These are phyloP conservation scores for Irpex sp. DNA, from an alignment of 1,284 basidiomycete species.

Conservation along the genomic window DNA sequence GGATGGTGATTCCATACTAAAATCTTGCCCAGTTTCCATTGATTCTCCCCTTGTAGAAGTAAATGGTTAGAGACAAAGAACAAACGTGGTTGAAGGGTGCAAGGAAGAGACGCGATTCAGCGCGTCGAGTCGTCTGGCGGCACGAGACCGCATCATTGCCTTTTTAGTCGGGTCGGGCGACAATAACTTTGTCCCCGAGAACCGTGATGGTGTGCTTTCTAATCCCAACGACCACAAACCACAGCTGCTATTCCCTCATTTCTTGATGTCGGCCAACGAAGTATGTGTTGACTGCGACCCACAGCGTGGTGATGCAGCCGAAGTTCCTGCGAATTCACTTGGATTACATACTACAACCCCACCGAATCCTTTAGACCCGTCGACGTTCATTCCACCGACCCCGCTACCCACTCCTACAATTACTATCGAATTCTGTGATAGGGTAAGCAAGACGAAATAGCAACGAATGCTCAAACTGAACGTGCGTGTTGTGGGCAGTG, in stretches of 20 bases:
- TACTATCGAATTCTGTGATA: constrained; percentile 83
- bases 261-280: constrained; percentile 18
- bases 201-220: not conserved
- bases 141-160: not conserved
- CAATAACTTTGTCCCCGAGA: not conserved
- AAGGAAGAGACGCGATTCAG: not conserved
- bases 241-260: not conserved
- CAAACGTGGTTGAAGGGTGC: too few species aligned
- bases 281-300: constrained; percentile 22
- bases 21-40: constrained; percentile 22
- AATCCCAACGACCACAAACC: not conserved
- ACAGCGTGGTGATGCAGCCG: not conserved
- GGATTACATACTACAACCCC: not conserved
- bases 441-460: constrained; percentile 46
- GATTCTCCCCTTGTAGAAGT: not conserved
- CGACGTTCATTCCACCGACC: constrained; percentile 58
- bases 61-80: not conserved
- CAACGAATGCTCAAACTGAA: not conserved
- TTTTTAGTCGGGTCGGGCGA: not conserved
- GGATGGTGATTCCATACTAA: constrained; percentile 22
- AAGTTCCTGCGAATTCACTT: constrained; percentile 2
- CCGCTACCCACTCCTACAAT: constrained; percentile 44
- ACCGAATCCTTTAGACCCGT: constrained; percentile 40
- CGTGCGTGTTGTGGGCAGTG: constrained; percentile 40
- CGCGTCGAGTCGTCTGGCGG: not conserved